Conservation (phyloP, 768 basidiomycete genomes). For the Nidularia pulvinata region DNA sequence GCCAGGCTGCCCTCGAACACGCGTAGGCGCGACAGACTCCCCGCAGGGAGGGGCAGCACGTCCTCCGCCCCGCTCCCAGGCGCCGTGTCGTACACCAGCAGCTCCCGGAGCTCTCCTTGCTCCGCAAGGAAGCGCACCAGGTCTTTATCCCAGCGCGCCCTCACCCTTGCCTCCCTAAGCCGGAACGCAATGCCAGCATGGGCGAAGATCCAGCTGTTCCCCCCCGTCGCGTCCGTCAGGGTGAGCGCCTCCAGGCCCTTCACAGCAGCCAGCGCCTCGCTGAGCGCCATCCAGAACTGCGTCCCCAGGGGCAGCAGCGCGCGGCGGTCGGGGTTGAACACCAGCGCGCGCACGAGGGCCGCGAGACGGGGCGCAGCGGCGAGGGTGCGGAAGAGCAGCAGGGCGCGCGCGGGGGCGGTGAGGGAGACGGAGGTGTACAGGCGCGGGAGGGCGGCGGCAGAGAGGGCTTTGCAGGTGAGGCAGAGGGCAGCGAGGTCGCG, state of each 20-base stretch:
- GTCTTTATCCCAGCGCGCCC: conserved; percentile 45
- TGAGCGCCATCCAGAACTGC: conserved; percentile 43
- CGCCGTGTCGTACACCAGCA: conserved; percentile 27
- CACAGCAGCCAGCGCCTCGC: conserved; percentile 40
- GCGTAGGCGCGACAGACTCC: conserved; percentile 31
- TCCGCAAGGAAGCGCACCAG: conserved; percentile 46
- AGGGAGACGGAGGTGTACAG: conserved; percentile 43
- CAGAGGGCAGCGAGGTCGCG: conserved; percentile 41
- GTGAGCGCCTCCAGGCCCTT: conserved; percentile 40
- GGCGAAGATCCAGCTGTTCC: conserved; percentile 46
- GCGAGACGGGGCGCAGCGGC: conserved; percentile 26
- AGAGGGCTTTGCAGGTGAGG: conserved; percentile 43
- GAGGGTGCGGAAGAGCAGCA: conserved; percentile 37
- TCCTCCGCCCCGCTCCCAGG: conserved; percentile 7
- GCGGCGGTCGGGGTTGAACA: conserved; percentile 19
- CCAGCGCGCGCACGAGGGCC: conserved; percentile 30
- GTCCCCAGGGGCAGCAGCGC: conserved; percentile 15
- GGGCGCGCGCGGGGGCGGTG: conserved; percentile 27
- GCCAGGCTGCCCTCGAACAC: conserved; percentile 44
- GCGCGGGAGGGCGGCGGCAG: conserved; percentile 42
- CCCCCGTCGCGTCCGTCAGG: conserved; percentile 33
- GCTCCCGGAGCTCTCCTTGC: conserved; percentile 37
- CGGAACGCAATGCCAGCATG: conserved; percentile 38
- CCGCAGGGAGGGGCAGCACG: conserved; percentile 6
- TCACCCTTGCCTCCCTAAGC: conserved; percentile 46